A percentile compares a stretch with the other conserved stretches of the same genome.
Evolutionary conservation across 257 asterid genomes (phyloP).

Genomic region (Echium plantagineum): DNA sequence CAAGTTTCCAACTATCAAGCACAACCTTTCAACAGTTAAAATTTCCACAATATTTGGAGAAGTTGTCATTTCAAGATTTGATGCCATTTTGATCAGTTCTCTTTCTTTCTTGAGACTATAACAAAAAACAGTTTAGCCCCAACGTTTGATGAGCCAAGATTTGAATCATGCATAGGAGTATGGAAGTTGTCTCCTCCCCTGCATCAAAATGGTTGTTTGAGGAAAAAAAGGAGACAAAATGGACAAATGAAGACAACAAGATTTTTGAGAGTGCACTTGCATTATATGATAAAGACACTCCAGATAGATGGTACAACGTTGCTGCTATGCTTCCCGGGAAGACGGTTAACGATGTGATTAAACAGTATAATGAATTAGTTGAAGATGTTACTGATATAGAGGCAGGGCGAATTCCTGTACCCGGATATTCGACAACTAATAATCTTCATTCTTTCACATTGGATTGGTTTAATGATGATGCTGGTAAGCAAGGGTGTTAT

Average conservation of each 20-base stretch:
- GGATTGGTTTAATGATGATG: slow-evolving; percentile 34
- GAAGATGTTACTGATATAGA: slow-evolving; percentile 67
- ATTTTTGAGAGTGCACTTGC: slow-evolving; percentile 71
- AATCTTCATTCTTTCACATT: slow-evolving; percentile 29
- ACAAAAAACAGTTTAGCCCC: background rate
- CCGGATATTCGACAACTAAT: slow-evolving; percentile 32
- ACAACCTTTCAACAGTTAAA: slow-evolving; percentile 22
- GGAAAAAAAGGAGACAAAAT: slow-evolving; percentile 28
- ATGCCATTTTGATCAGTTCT: slow-evolving; percentile 19
- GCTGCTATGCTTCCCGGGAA: slow-evolving; percentile 78
- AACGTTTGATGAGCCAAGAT: slow-evolving; percentile 8
- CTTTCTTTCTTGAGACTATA: background rate
- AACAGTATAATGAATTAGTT: slow-evolving; percentile 51
- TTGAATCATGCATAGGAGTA: slow-evolving; percentile 34
- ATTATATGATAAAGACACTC: slow-evolving; percentile 63
- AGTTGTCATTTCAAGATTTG: slow-evolving; percentile 22
- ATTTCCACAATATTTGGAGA: slow-evolving; percentile 47
- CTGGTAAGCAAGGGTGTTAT: too few species aligned
- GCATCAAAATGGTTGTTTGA: slow-evolving; percentile 51
- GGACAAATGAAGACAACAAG: slow-evolving; percentile 81
- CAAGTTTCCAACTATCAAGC: slow-evolving; percentile 16
- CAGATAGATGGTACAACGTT: slow-evolving; percentile 79
- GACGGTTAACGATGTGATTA: slow-evolving; percentile 53
- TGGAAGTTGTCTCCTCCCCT: slow-evolving; percentile 33
- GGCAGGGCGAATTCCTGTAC: slow-evolving; percentile 62